phyloP scores from a whole-genome alignment of 2,329 filamentous ascomycete genomes.

The Fusarium tupiense region DNA sequence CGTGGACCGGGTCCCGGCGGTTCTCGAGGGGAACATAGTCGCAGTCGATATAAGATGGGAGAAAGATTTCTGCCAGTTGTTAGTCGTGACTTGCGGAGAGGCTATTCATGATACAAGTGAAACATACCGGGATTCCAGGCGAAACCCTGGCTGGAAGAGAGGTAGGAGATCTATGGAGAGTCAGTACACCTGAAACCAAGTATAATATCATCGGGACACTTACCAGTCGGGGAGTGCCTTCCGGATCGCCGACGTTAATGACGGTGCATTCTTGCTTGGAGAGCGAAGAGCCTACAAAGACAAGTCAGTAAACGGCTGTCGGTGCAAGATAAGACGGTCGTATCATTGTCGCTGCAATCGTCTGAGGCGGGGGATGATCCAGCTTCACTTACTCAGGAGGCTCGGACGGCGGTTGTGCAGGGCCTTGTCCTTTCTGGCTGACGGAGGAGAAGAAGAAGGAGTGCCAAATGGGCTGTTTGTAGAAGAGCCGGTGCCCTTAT shows the following conservation, averaged over 20 bases:
- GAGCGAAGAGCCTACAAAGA: slow-evolving; percentile 70
- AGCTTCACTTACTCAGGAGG: slow-evolving; percentile 63
- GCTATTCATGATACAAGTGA: background rate
- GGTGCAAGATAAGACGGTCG: slow-evolving; percentile 15
- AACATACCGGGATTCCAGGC: slow-evolving; percentile 79
- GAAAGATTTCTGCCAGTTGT: slow-evolving; percentile 74
- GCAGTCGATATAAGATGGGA: slow-evolving; percentile 80
- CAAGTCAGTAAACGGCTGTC: slow-evolving; percentile 43
- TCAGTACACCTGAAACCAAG: background rate
- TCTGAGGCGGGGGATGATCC: slow-evolving; percentile 1
- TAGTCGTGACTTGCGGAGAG: slow-evolving; percentile 2
- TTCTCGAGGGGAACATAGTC: slow-evolving; percentile 80
- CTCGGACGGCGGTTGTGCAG: slow-evolving; percentile 68
- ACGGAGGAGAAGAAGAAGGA: slow-evolving; percentile 66
- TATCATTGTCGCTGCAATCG: slow-evolving; percentile 18
- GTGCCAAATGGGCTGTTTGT: slow-evolving; percentile 53
- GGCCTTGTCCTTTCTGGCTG: slow-evolving; percentile 57
- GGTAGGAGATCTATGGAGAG: slow-evolving; percentile 74
- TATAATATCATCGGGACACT: slow-evolving; percentile 43
- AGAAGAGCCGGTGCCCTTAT: slow-evolving; percentile 60
- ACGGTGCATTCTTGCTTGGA: slow-evolving; percentile 82
- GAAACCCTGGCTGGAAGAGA: slow-evolving; percentile 82
- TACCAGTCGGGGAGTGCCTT: slow-evolving; percentile 78
- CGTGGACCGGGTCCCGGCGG: slow-evolving; percentile 79
- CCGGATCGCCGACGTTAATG: slow-evolving; percentile 79